Conservation (phyloP, 371 early-diverging fungal genomes). For the Haplosporangium sp. region DNA sequence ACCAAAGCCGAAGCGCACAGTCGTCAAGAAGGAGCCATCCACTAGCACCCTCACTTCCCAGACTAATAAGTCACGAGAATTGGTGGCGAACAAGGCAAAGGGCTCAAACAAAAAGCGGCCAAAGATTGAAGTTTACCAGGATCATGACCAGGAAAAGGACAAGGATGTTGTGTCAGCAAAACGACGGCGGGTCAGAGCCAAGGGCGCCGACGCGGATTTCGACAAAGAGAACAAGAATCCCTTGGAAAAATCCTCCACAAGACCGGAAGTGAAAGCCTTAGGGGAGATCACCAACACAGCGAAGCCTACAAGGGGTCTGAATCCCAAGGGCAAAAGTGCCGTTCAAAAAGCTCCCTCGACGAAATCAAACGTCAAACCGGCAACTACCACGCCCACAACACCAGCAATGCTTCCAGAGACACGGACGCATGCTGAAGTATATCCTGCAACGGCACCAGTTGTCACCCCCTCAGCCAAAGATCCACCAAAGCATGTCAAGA, state of each 20-base stretch:
- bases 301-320: neutral
- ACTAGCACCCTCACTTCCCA: neutral
- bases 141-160: constrained; percentile 14
- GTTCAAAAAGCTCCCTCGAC: neutral
- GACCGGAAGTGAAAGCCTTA: constrained; percentile 2
- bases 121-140: constrained; percentile 26
- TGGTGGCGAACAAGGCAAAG: constrained; percentile 3
- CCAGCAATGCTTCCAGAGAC: neutral
- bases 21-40: neutral
- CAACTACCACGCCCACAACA: neutral
- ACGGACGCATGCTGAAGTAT: neutral
- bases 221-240: constrained; percentile 44
- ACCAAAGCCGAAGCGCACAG: neutral
- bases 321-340: constrained; percentile 14
- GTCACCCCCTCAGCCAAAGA: neutral
- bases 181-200: constrained; percentile 5
- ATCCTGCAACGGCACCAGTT: neutral
- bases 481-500: neutral
- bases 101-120: constrained; percentile 17
- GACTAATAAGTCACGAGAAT: neutral
- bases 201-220: constrained; percentile 9
- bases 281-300: constrained; percentile 24
- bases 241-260: neutral
- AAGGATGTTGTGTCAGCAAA: constrained; percentile 6
- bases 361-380: neutral